phyloP scores from a whole-genome alignment of 2,329 filamentous ascomycete species.

The Aureobasidium pullulans region DNA sequence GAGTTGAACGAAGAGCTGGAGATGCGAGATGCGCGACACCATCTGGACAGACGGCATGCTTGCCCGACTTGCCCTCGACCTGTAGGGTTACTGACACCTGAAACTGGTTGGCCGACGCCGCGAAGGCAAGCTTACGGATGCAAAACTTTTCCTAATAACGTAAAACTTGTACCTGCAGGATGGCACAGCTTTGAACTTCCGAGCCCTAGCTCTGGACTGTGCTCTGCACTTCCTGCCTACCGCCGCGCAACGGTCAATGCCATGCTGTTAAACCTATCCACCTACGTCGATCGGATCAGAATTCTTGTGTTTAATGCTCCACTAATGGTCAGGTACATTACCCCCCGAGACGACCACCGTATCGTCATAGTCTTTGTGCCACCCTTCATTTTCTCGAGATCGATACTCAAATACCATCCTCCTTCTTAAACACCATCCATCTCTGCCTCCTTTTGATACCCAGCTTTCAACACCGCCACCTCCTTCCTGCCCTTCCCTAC shows the following conservation, averaged over 20 bases:
- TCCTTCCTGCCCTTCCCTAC: background rate
- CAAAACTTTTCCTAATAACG: background rate
- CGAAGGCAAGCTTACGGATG: background rate
- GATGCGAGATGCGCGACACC: background rate
- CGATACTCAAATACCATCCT: background rate
- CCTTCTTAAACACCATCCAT: background rate
- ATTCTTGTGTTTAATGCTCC: background rate
- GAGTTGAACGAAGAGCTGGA: background rate
- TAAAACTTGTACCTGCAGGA: background rate
- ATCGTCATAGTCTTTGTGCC: background rate
- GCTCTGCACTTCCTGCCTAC: background rate
- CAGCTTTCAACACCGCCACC: background rate
- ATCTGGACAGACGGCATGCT: background rate
- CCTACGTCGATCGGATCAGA: slow-evolving; percentile 1
- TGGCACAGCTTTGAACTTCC: background rate
- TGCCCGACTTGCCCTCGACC: background rate
- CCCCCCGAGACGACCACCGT: background rate
- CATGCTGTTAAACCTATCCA: slow-evolving; percentile 1
- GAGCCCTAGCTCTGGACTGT: background rate
- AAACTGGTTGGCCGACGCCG: background rate
- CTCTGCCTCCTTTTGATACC: background rate
- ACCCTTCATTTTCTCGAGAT: background rate
- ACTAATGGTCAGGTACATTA: background rate
- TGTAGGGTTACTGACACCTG: background rate
- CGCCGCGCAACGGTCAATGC: background rate